Base-by-base conservation (phyloP, 2,329 filamentous ascomycete genomes). In the Fusarium kyushuense region DNA sequence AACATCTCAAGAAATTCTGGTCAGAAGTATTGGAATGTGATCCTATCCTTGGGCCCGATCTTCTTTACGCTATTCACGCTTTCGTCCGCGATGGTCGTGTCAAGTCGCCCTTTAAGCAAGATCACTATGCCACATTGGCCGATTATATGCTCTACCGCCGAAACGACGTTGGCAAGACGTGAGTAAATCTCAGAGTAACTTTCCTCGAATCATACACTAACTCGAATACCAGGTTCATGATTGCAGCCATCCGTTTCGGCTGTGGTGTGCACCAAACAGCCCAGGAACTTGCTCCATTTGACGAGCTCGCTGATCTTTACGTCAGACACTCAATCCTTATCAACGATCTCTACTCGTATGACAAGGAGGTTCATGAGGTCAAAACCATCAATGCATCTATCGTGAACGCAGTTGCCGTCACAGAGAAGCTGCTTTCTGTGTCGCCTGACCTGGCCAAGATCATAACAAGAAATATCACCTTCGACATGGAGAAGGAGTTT, bases 261-360 rank as follows among this genome's bases (percentile, higher is more conserved):
- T 35, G 32, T 8, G 62, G 62, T 5, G 33, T 59, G 6, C 60
- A 33, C 9, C 30, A 59, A 11, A 54, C 47, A 3, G 32, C 21
- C 3, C 33, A 65, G 7, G 60, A 65, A 21, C 21, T 49, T 4
- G 41, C 46, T 16, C 60, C 60, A 7, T 42, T 65, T 9, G 29
- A 49, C 6, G 47, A 65, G 23, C 16, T 65, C 1, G 29, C 55
- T 2, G 60, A 65, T n/a, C 60, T 65, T 11, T 65, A 54, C 10
- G 54, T 59, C 6, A 19, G 23, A 1, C 62, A 65, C 23, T 53
- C 54, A 1, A 59, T 59, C 2, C 35, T 65, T 2, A 49, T 59
- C 21, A 65, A 65, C 17, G 62, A 65, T 29, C 27, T 65, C 9
- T 65, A 65, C 29, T 65, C 62, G 3, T 65, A 65, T 4, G 62